These are phyloP conservation scores for Phytophthora sp. DNA, from an alignment of 352 stramenopile species.

Conservation along the genomic window DNA sequence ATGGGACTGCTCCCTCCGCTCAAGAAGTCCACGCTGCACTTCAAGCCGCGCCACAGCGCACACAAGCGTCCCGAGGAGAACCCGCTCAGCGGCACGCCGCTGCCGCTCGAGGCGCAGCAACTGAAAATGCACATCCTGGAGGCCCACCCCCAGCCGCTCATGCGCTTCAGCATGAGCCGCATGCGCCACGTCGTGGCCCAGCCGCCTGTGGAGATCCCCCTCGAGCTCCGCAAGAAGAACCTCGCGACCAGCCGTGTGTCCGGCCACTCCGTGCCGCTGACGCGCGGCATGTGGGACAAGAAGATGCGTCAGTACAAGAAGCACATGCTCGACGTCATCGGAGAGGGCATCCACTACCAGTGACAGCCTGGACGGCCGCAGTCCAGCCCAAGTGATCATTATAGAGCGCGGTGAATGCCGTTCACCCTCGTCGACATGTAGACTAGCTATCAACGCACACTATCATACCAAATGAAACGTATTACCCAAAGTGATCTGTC, in stretches of 20 bases:
- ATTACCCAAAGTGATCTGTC: neutral
- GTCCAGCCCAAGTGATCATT: neutral
- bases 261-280: conserved; percentile 65
- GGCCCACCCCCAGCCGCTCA: conserved; percentile 44
- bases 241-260: conserved; percentile 45
- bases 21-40: conserved; percentile 28
- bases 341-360: conserved; percentile 46
- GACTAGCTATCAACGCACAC: conserved; percentile 3
- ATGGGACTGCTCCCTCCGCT: conserved; percentile 32
- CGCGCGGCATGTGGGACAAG: conserved; percentile 70
- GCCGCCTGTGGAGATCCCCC: conserved; percentile 57
- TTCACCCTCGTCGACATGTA: conserved; percentile 6
- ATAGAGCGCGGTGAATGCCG: neutral
- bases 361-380: conserved; percentile 16
- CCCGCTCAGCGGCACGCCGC: neutral
- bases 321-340: conserved; percentile 50
- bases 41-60: conserved; percentile 14
- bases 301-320: conserved; percentile 47
- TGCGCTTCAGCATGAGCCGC: conserved; percentile 71
- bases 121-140: conserved; percentile 68
- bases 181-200: conserved; percentile 57
- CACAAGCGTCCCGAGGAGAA: conserved; percentile 15
- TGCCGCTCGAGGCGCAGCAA: conserved; percentile 54
- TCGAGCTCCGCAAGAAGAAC: conserved; percentile 40
- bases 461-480: conserved; percentile 8